Evolutionary conservation across 352 stramenopile species (phyloP), one percentile per base, ranked within the genome.

Genomic region (Phytophthora europaea): DNA sequence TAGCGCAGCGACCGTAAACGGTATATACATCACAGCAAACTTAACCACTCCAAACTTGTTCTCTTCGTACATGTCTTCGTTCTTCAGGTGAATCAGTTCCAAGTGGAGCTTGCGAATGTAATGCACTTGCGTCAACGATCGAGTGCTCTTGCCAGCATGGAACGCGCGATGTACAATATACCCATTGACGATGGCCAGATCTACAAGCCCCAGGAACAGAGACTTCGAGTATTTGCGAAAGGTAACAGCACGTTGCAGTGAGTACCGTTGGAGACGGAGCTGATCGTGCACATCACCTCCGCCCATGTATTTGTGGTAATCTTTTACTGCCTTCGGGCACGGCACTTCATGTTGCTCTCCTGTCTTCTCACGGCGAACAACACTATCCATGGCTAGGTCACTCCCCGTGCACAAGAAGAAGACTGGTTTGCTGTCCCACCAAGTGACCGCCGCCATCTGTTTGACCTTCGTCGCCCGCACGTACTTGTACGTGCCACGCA

Each of bases 391-490:
- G 0, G 22, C 36, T 6, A 62, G 38, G 23, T 62, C 28, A 6
- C 61, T 56, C 8, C 52, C 61, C 4, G 38, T 56, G 12, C 36
- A 69, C 33, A n/a, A n/a, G n/a, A 69, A 23, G 38, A 61, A 57
- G 5, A 62, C 61, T 5, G 61, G 22, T 28, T 62, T 61, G n/a
- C n/a, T n/a, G n/a, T n/a, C n/a, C n/a, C n/a, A 69, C 61, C 61
- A 69, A 23, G 22, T 61, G 15, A 61, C 55, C 2, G 61, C 36
- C 4, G 51, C 4, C 12, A 61, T 61, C 16, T 34, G 0, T 2
- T 48, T 55, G 3, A 69, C 52, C 22, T 40, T 16, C 1, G 20
- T 34, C 3, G 61, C 56, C 1, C 9, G 6, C 3, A 50, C 52
- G 40, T 55, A 50, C 16, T 43, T 61, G 34, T 54, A 69, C 15